A percentile compares a stretch with the other conserved stretches of the same genome.
Conservation (phyloP, 345 rosid genomes). For the Moricandia arvensis region DNA sequence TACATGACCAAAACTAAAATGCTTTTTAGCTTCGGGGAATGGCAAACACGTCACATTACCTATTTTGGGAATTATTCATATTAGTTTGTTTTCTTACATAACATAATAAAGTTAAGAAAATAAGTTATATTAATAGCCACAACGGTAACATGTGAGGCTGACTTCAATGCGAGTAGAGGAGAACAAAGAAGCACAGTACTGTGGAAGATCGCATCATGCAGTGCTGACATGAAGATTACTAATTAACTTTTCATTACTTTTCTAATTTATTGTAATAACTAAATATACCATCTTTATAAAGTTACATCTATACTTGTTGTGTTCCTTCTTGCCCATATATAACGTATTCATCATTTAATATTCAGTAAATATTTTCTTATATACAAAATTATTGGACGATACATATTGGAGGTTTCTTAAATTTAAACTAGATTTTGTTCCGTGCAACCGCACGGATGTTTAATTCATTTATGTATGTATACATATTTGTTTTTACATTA, state of each 20-base stretch:
- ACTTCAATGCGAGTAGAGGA: conserved; percentile 8
- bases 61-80: conserved; percentile 23
- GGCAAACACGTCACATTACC: conserved; percentile 27
- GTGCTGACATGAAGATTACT: conserved; percentile 10
- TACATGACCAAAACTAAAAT: conserved; percentile 27
- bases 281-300: conserved; percentile 19
- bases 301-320: conserved; percentile 20
- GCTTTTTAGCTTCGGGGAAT: conserved; percentile 18
- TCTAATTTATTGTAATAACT: neutral
- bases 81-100: neutral
- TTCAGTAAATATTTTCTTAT: neutral
- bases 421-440: neutral
- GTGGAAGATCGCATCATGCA: conserved; percentile 30
- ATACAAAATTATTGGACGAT: neutral
- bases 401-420: neutral
- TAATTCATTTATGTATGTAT: too few relatives aligned
- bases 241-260: conserved; percentile 6
- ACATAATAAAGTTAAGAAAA: conserved; percentile 7
- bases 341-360: conserved; percentile 7
- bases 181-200: conserved; percentile 13
- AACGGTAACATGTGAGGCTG: conserved; percentile 29
- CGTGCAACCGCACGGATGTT: too few relatives aligned
- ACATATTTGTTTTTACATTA: too few relatives aligned
- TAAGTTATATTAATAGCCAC: conserved; percentile 15
- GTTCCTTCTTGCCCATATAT: conserved; percentile 11